Base-by-base conservation (phyloP, 2,329 filamentous ascomycete species). In the Arthrobotrys musiformis region DNA sequence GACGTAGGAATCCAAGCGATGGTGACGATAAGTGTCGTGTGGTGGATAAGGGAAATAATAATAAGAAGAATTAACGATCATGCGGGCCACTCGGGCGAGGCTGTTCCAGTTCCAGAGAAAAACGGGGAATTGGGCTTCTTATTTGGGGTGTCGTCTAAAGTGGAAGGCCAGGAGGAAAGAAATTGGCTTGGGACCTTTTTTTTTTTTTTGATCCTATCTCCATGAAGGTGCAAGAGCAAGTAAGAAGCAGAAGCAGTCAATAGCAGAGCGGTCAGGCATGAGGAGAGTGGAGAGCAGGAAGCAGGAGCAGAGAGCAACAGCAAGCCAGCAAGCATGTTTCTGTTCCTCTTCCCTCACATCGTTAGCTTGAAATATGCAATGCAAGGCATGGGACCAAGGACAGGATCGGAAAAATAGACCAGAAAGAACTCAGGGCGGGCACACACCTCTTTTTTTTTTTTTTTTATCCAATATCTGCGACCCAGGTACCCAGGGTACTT, bases 341-440 rank as follows among this genome's bases (percentile, higher is more conserved):
- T 61, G 61, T 67, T 66, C 61, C 69, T 73, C 73, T 77, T 70
- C 73, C 73, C 66, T 77, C 66, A 66, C 73, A 60, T 64, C 73
- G 60, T 66, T 77, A 77, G 73, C 73, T 77, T 44, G 56, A 70
- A 77, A 66, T 70, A 77, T 77, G 73, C 66, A 70, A 77, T 77
- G 73, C 73, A 70, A 70, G 73, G 73, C 54, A 63, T 58, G 54
- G 33, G 54, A 58, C 54, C 54, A 58, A 58, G 52, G 54, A 61
- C 67, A 77, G 72, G 66, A 70, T 67, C 62, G 63, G 70, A 75
- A 56, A 75, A 75, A 68, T 62, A 67, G 63, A 68, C 62, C 50
- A 75, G 70, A 64, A 68, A 62, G 42, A 64, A 64, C 56, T 63
- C 63, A 69, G 72, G 64, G 66, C 72, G 42, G 72, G 48, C 68